Conservation (phyloP, 2,329 filamentous ascomycete species). For the Xylaria sp. region DNA sequence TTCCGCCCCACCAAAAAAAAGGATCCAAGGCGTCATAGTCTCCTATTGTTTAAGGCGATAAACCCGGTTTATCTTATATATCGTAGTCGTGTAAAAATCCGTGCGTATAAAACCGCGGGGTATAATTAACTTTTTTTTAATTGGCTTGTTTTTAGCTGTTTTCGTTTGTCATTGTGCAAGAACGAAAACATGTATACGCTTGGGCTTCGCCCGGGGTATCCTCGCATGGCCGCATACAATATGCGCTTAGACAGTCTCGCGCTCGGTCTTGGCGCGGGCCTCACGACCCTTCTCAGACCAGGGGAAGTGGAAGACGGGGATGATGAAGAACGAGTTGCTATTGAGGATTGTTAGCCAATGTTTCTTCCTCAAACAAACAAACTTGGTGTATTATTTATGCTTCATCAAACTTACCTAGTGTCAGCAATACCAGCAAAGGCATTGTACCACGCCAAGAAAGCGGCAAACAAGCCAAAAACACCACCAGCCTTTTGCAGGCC, state of each 20-base stretch:
- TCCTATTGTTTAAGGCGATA: background rate
- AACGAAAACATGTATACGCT: background rate
- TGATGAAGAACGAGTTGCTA: conserved; percentile 88
- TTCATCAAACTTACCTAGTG: conserved; percentile 60
- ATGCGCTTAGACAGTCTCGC: conserved; percentile 48
- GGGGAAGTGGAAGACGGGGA: conserved; percentile 93
- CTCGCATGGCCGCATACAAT: background rate
- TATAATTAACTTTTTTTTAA: conserved; percentile 11
- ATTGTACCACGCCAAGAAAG: conserved; percentile 89
- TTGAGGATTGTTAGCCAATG: conserved; percentile 23
- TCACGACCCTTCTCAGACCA: conserved; percentile 84
- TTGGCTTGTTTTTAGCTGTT: background rate
- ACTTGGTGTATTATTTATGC: background rate
- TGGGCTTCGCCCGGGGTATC: background rate
- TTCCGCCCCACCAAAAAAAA: background rate
- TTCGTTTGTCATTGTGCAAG: background rate
- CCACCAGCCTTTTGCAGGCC: conserved; percentile 76
- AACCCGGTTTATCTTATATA: conserved; percentile 16
- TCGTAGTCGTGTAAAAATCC: conserved; percentile 8
- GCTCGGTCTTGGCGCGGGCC: conserved; percentile 63
- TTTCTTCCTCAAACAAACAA: background rate
- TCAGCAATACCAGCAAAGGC: conserved; percentile 85
- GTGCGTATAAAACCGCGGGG: conserved; percentile 6
- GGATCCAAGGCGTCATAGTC: background rate
- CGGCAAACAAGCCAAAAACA: conserved; percentile 80